Conservation (phyloP, 2,329 filamentous ascomycete genomes). For the Neofusicoccum umdonicola region DNA sequence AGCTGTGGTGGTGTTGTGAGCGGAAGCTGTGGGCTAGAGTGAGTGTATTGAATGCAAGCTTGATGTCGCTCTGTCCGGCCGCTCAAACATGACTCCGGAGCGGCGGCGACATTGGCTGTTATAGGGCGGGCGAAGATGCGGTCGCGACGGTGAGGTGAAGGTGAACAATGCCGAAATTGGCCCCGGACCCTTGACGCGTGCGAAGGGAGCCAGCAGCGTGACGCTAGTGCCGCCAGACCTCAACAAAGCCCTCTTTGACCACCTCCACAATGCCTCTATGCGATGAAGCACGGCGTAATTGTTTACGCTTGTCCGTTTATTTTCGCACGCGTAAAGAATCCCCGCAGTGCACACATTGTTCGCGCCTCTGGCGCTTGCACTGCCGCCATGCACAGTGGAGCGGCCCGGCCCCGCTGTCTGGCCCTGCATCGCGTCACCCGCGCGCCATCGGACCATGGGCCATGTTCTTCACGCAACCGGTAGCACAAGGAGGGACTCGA, state of each 20-base stretch:
- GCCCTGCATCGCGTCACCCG: slow-evolving; percentile 9
- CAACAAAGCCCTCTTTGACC: slow-evolving; percentile 11
- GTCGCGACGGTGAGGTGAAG: slow-evolving; percentile 13
- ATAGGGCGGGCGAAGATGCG: slow-evolving; percentile 3
- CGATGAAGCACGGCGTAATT: not conserved
- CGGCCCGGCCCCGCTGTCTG: slow-evolving; percentile 7
- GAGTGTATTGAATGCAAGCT: not conserved
- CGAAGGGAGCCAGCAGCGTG: slow-evolving; percentile 11
- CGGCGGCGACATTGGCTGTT: slow-evolving; percentile 14
- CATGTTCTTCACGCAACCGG: not conserved
- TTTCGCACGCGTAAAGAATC: not conserved
- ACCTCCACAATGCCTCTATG: not conserved
- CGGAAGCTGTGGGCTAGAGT: not conserved
- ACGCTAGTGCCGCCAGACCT: not conserved
- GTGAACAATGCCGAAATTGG: slow-evolving; percentile 14
- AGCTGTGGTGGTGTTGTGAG: not conserved
- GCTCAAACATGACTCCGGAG: slow-evolving; percentile 9
- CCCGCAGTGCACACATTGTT: not conserved
- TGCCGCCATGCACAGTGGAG: not conserved
- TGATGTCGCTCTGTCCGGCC: not conserved
- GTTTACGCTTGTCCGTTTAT: not conserved
- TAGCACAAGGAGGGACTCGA: not conserved
- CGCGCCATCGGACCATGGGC: not conserved
- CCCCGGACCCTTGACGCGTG: slow-evolving; percentile 15
- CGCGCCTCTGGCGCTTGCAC: not conserved